Evolutionary conservation across 1,139 yeast species (phyloP), one percentile per base, ranked within the genome.

Genomic region (Candida sojae): DNA sequence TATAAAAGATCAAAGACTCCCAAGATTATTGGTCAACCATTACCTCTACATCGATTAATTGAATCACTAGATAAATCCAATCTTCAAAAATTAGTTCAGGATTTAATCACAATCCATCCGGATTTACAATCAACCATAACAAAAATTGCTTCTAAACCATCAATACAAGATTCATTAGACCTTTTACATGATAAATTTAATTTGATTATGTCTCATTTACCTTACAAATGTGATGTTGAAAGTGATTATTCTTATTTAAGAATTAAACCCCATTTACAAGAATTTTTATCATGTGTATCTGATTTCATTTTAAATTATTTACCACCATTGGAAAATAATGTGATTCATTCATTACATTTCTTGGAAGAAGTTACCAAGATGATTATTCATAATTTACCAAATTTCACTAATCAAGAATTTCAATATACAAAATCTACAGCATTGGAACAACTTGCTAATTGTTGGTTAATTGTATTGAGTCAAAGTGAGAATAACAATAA

Each of bases 201-300:
- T 12, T 58, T 59, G 3, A 79, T 88, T 29, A 61, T 70, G 32
- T 63, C 66, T 21, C 77, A 79, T 50, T 67, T 89, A 53, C 96
- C 96, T 1, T 88, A 87, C 64, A 84, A 85, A 56, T 89, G 89
- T 53, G 90, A 86, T 57, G 71, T 76, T 21, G 75, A 79, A 44
- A 83, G 88, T 46, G 98, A 92, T 64, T 93, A 93, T 63, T 86
- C 96, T n/a, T 93, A 86, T 66, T 74, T 89, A 50, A 77, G 98
- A 50, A 87, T 92, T 48, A 86, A 89, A 59, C 84, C 90, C 1
- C 69, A 74, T 49, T 77, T 91, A 51, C 80, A 83, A 54, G 96
- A 89, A 58, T 89, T 92, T 59, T 77, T 90, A 53, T 78, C 81
- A 57, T 85, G 95, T 42, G 70, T 92, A 47, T 82, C 88, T 38